A percentile compares a stretch with the other conserved stretches of the same genome.
These are phyloP conservation scores for Solanum etuberosum DNA, from an alignment of 257 asterid genomes.

Conservation along the genomic window DNA sequence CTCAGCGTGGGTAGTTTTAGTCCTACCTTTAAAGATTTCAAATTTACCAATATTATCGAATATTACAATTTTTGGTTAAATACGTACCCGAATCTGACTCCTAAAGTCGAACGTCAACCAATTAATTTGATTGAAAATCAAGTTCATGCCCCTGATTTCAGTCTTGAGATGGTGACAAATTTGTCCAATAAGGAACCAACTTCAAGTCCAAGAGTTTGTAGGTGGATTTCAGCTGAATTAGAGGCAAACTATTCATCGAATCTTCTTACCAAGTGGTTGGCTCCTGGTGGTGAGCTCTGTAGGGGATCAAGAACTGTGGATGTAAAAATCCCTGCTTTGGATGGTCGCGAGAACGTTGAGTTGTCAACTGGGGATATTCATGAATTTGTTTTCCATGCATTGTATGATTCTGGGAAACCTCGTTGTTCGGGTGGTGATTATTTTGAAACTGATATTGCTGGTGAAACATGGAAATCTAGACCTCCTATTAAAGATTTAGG, in stretches of 20 bases:
- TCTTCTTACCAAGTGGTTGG: slow-evolving; percentile 44
- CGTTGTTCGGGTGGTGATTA: slow-evolving; percentile 90
- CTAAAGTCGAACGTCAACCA: too few species aligned
- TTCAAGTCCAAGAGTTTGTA: neutral
- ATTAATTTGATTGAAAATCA: neutral
- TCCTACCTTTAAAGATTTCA: slow-evolving; percentile 20
- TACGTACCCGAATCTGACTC: slow-evolving; percentile 6
- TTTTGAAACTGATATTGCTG: slow-evolving; percentile 71
- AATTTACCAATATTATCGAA: slow-evolving; percentile 7
- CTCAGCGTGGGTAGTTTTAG: slow-evolving; percentile 12
- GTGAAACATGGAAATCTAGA: slow-evolving; percentile 78
- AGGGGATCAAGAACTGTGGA: slow-evolving; percentile 52
- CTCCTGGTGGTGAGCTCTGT: slow-evolving; percentile 64
- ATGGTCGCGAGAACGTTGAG: slow-evolving; percentile 22
- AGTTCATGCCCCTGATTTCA: slow-evolving; percentile 7
- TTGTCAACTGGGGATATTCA: slow-evolving; percentile 56
- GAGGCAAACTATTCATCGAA: slow-evolving; percentile 56
- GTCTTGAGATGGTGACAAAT: slow-evolving; percentile 16
- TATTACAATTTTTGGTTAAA: neutral
- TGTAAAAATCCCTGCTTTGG: slow-evolving; percentile 37
- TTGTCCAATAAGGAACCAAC: neutral
- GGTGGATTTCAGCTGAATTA: slow-evolving; percentile 54
- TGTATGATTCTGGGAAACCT: slow-evolving; percentile 55
- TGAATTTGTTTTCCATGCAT: slow-evolving; percentile 60
- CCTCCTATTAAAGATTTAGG: slow-evolving; percentile 68